phyloP scores from a whole-genome alignment of 2,329 filamentous ascomycete genomes.

The Aspergillus tamarii region DNA sequence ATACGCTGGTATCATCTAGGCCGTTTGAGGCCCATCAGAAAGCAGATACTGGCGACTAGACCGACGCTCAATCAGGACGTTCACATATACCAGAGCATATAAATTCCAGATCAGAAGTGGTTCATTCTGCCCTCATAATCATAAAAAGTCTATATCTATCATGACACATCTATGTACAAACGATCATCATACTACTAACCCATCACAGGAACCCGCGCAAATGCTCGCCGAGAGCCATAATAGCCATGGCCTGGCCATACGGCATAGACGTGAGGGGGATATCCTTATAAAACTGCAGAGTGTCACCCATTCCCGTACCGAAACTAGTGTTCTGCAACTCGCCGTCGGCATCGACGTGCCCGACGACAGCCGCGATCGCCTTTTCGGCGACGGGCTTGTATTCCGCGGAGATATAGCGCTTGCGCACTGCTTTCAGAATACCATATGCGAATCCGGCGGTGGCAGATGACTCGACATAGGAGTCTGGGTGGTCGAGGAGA shows the following conservation, averaged over 20 bases:
- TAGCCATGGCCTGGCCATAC: constrained; percentile 82
- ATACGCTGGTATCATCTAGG: too few species aligned
- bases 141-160: neutral
- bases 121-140: neutral
- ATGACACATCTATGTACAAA: constrained; percentile 8
- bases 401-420: constrained; percentile 67
- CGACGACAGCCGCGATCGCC: constrained; percentile 69
- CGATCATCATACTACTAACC: neutral
- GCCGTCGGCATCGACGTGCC: constrained; percentile 66
- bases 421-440: constrained; percentile 72
- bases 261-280: constrained; percentile 80
- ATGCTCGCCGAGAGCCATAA: constrained; percentile 78
- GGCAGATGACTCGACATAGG: constrained; percentile 75
- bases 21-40: too few species aligned
- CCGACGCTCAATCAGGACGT: neutral
- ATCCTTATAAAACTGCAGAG: constrained; percentile 75
- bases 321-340: constrained; percentile 77
- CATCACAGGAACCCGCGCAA: constrained; percentile 47
- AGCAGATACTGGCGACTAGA: rapidly evolving
- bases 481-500: constrained; percentile 71
- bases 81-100: neutral
- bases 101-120: neutral
- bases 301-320: constrained; percentile 75
- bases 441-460: constrained; percentile 82
- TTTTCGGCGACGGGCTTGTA: constrained; percentile 65